These are phyloP conservation scores for Gracilaria gracilis DNA, from an alignment of 23 red algal genomes.

Conservation along the genomic window DNA sequence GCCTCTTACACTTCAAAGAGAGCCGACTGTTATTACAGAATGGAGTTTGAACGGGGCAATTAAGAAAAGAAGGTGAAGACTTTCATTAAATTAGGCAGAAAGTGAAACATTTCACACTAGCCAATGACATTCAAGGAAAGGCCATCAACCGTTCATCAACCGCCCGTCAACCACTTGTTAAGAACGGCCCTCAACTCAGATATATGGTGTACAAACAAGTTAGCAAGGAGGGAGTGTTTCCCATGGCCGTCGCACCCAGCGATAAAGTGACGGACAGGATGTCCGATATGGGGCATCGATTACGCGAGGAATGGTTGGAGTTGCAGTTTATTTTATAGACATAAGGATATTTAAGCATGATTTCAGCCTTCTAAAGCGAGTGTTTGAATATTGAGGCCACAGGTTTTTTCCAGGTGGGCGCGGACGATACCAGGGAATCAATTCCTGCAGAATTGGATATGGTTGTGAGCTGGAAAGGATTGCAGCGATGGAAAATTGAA, in stretches of 20 bases:
- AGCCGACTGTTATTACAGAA: too few relatives aligned
- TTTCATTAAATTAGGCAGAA: too few relatives aligned
- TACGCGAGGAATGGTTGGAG: slow-evolving; percentile 54
- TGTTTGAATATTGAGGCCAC: slow-evolving; percentile 30
- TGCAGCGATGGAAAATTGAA: slow-evolving; percentile 66
- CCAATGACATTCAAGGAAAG: too few relatives aligned
- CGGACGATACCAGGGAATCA: slow-evolving; percentile 1
- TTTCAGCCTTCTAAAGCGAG: neutral
- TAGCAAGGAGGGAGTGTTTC: slow-evolving; percentile 25
- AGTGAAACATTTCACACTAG: too few relatives aligned
- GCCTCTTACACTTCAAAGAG: too few relatives aligned
- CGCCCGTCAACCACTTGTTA: too few relatives aligned
- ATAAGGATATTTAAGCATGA: neutral
- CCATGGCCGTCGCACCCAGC: slow-evolving; percentile 54
- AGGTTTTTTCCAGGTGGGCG: slow-evolving; percentile 30
- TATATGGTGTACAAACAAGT: slow-evolving; percentile 76
- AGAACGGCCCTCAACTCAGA: slow-evolving; percentile 75
- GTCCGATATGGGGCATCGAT: slow-evolving; percentile 54
- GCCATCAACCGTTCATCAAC: too few relatives aligned
- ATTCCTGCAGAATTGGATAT: slow-evolving; percentile 58
- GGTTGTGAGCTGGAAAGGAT: slow-evolving; percentile 70
- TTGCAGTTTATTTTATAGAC: slow-evolving; percentile 74
- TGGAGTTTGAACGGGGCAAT: too few relatives aligned
- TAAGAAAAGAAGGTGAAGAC: too few relatives aligned
- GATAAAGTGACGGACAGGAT: slow-evolving; percentile 70